These are phyloP conservation scores for Trypanosoma brucei DNA, from an alignment of 208 protist genomes.

Conservation along the genomic window DNA sequence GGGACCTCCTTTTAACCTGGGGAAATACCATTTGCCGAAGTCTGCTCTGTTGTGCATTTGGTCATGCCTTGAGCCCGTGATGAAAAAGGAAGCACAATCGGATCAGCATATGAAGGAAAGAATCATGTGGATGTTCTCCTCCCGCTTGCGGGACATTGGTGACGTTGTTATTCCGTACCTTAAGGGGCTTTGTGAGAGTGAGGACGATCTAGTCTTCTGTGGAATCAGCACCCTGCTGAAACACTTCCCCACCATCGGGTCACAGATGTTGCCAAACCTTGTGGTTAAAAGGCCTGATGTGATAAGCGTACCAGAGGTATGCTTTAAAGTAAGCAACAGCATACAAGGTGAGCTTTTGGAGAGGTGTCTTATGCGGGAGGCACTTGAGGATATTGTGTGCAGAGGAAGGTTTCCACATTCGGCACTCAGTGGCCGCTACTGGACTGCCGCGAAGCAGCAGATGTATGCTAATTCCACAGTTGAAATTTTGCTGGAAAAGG, in stretches of 20 bases:
- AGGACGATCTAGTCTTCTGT: not conserved
- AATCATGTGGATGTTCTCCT: constrained; percentile 3
- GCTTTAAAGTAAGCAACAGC: not conserved
- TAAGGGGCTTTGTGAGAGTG: not conserved
- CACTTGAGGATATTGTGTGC: not conserved
- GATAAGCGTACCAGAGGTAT: constrained; percentile 5
- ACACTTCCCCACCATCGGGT: constrained; percentile 9
- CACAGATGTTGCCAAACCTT: constrained; percentile 9
- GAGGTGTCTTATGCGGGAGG: constrained; percentile 2
- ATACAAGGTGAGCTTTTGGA: constrained; percentile 14
- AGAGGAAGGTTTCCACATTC: not conserved
- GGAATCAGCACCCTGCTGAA: constrained; percentile 6
- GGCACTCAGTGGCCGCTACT: constrained; percentile 4
- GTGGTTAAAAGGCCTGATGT: not conserved
- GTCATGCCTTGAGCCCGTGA: constrained; percentile 5
- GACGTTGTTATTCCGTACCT: constrained; percentile 3
- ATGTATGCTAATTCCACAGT: constrained; percentile 18
- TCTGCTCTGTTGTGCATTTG: constrained; percentile 2
- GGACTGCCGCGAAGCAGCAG: constrained; percentile 14
- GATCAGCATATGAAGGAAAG: not conserved
- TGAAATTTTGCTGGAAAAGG: not conserved
- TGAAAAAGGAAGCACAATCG: not conserved
- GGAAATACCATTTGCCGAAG: not conserved
- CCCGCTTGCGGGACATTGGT: constrained; percentile 3
- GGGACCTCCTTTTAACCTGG: not conserved